Evolutionary conservation across 176 grass and related monocot genomes (phyloP).

Genomic region (Typha latifolia): DNA sequence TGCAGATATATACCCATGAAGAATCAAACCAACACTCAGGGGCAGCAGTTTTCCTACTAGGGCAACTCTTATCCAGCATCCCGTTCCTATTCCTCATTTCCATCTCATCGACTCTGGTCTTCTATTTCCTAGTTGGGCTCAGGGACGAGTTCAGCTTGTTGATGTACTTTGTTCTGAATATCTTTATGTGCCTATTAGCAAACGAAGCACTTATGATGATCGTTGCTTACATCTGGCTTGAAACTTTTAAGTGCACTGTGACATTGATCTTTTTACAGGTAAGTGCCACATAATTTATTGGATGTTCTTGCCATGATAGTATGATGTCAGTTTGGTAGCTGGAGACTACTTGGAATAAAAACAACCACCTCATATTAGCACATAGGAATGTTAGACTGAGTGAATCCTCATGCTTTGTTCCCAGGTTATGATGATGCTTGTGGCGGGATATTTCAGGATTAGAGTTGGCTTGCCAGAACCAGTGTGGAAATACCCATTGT

Average conservation of each 20-base stretch:
- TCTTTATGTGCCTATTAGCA: conserved; percentile 77
- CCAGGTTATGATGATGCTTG: conserved; percentile 82
- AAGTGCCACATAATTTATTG: conserved; percentile 15
- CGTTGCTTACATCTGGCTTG: conserved; percentile 58
- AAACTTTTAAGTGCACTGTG: conserved; percentile 59
- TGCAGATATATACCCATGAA: conserved; percentile 76
- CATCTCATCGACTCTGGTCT: conserved; percentile 59
- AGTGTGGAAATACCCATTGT: conserved; percentile 71
- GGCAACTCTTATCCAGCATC: conserved; percentile 68
- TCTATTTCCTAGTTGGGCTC: conserved; percentile 84
- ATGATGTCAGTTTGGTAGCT: neutral
- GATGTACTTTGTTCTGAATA: conserved; percentile 71
- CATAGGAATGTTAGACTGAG: neutral
- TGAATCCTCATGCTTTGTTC: neutral
- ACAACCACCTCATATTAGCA: neutral
- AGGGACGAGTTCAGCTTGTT: conserved; percentile 81
- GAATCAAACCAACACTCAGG: conserved; percentile 65
- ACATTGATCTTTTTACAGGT: conserved; percentile 73
- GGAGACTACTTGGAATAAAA: neutral
- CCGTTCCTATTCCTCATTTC: conserved; percentile 79
- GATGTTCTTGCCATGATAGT: neutral
- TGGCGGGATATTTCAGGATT: conserved; percentile 81
- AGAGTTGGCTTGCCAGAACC: conserved; percentile 38
- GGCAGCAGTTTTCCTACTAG: conserved; percentile 62
- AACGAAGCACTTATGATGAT: conserved; percentile 91